These are phyloP conservation scores for Rhodotorula sp. DNA, from an alignment of 1,284 basidiomycete genomes.

Conservation along the genomic window DNA sequence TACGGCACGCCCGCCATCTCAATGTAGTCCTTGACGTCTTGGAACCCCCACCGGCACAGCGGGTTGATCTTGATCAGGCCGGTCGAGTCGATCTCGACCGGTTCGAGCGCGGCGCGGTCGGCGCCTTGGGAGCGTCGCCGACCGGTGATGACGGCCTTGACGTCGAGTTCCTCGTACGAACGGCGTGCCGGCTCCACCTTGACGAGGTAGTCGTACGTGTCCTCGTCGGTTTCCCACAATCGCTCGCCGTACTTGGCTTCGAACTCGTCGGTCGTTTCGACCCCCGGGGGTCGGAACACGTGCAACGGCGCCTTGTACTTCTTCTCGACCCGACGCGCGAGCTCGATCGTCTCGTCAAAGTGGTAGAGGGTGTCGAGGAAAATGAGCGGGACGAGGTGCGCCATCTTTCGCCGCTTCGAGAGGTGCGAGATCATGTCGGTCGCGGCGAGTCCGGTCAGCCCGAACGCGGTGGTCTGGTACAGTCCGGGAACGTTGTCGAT, in stretches of 20 bases:
- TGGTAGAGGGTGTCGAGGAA: slow-evolving; percentile 97
- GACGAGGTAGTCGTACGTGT: slow-evolving; percentile 85
- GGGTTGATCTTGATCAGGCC: slow-evolving; percentile 95
- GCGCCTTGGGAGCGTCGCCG: slow-evolving; percentile 88
- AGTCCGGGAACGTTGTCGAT: slow-evolving; percentile 62
- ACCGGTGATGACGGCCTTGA: slow-evolving; percentile 90
- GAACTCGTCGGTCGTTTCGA: slow-evolving; percentile 69
- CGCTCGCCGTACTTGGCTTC: slow-evolving; percentile 76
- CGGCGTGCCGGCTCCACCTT: slow-evolving; percentile 94
- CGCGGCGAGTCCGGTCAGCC: slow-evolving; percentile 84
- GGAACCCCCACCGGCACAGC: slow-evolving; percentile 85
- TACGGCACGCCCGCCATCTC: slow-evolving; percentile 80
- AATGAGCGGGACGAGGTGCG: slow-evolving; percentile 59
- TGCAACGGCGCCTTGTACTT: slow-evolving; percentile 73
- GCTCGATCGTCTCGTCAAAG: slow-evolving; percentile 86
- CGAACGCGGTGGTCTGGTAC: slow-evolving; percentile 81
- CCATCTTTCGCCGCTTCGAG: slow-evolving; percentile 46
- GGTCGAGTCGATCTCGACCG: slow-evolving; percentile 87
- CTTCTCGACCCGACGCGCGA: slow-evolving; percentile 75
- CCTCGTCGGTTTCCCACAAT: slow-evolving; percentile 87
- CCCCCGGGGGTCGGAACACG: slow-evolving; percentile 76
- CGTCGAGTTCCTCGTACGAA: slow-evolving; percentile 77
- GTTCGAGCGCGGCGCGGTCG: slow-evolving; percentile 75
- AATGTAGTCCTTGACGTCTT: slow-evolving; percentile 81
- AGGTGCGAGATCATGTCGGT: slow-evolving; percentile 89